phyloP scores from a whole-genome alignment of 352 stramenopile genomes.

The Phytophthora constricta region DNA sequence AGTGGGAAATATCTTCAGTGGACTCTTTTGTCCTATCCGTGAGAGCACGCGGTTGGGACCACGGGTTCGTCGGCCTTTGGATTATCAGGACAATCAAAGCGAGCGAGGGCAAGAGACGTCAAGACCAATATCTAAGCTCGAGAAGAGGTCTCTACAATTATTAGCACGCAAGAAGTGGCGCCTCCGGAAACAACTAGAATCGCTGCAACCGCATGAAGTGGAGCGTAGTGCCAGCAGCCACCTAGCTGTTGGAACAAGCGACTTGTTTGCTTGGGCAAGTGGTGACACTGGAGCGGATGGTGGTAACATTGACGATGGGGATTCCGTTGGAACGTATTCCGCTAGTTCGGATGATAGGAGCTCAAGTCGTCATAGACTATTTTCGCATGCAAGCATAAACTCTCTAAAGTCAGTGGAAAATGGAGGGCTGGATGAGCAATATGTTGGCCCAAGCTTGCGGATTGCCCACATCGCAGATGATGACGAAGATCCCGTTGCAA shows the following conservation, averaged over 20 bases:
- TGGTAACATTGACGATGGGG: constrained; percentile 6
- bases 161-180: constrained; percentile 68
- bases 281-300: constrained; percentile 6
- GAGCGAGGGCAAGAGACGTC: constrained; percentile 17
- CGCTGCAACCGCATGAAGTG: constrained; percentile 71
- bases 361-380: constrained; percentile 15
- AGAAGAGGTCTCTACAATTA: constrained; percentile 59
- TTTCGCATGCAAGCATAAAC: constrained; percentile 22
- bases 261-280: constrained; percentile 80
- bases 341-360: constrained; percentile 11
- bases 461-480: constrained; percentile 24
- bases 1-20: constrained; percentile 94
- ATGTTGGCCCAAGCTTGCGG: constrained; percentile 29
- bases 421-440: background rate
- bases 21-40: constrained; percentile 88
- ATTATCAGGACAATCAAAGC: constrained; percentile 36
- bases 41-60: constrained; percentile 68
- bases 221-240: constrained; percentile 53
- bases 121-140: constrained; percentile 46
- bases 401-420: constrained; percentile 9
- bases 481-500: constrained; percentile 7
- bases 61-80: constrained; percentile 64
- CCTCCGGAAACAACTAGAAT: constrained; percentile 71
- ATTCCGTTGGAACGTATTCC: constrained; percentile 13
- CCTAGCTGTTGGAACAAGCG: constrained; percentile 57